Conservation (phyloP, 2,329 filamentous ascomycete species). For the Pseudofabraea citricarpa region DNA sequence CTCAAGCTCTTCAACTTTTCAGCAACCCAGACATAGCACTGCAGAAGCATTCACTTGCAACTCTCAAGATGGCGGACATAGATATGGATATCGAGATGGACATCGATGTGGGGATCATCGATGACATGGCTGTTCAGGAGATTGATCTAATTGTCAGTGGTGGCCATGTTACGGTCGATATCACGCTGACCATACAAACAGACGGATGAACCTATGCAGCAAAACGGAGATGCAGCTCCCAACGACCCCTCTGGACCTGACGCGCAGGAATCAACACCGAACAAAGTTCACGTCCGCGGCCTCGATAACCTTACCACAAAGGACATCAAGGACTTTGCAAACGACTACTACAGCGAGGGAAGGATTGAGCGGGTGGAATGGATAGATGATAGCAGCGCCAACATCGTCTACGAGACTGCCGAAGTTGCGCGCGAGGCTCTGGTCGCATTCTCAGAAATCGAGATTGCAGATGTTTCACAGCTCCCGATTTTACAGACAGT, state of each 20-base stretch:
- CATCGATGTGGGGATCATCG: conserved; percentile 1
- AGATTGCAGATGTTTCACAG: conserved; percentile 48
- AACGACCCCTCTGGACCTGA: conserved; percentile 15
- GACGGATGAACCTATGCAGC: conserved; percentile 2
- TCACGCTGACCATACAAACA: conserved; percentile 1
- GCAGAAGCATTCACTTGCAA: no score
- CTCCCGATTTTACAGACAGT: conserved; percentile 60
- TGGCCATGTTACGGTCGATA: background rate
- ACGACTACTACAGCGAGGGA: conserved; percentile 56
- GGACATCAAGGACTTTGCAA: conserved; percentile 72
- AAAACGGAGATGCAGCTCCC: conserved; percentile 10
- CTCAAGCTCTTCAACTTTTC: no score
- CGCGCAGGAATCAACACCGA: conserved; percentile 31
- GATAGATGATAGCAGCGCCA: conserved; percentile 91
- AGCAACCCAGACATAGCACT: no score
- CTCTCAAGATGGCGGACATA: conserved; percentile 2
- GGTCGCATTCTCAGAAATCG: conserved; percentile 40
- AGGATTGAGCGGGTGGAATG: conserved; percentile 70
- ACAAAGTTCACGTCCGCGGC: conserved; percentile 75
- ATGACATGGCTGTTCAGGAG: conserved; percentile 1
- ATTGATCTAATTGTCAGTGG: conserved; percentile 1
- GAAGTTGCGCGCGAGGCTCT: conserved; percentile 49
- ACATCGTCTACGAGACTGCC: conserved; percentile 68
- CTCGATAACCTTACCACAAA: conserved; percentile 76
- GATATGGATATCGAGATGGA: conserved; percentile 2